These are phyloP conservation scores for Panaeolus papilionaceus DNA, from an alignment of 768 basidiomycete species.

Conservation along the genomic window DNA sequence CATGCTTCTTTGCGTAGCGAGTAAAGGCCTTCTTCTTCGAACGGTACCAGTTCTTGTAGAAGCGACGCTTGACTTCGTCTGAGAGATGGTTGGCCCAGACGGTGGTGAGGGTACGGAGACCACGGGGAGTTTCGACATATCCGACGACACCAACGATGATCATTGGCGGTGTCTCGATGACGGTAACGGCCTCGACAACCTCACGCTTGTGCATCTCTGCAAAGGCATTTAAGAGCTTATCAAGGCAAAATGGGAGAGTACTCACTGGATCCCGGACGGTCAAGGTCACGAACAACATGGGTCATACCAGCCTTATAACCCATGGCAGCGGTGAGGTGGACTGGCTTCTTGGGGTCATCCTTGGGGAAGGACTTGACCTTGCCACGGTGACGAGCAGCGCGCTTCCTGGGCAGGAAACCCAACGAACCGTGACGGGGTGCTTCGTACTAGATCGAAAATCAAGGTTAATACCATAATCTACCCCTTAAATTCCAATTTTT, in stretches of 20 bases:
- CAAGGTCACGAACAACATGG: constrained; percentile 98
- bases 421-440: constrained; percentile 98
- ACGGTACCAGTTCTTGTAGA: constrained; percentile 99
- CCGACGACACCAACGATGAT: constrained; percentile 98
- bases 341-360: constrained; percentile 99
- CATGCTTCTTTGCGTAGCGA: constrained; percentile 99
- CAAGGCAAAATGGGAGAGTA: constrained; percentile 28
- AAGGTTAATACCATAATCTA: constrained; percentile 22
- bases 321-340: constrained; percentile 97
- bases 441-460: constrained; percentile 74
- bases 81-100: constrained; percentile 98
- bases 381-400: constrained; percentile 96
- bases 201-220: constrained; percentile 99
- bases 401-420: constrained; percentile 96
- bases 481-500: constrained; percentile 12
- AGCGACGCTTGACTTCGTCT: constrained; percentile 97
- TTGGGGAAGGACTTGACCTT: constrained; percentile 99
- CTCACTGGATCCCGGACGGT: constrained; percentile 98
- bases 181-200: constrained; percentile 95
- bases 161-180: constrained; percentile 97
- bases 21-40: constrained; percentile 99
- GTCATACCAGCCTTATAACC: constrained; percentile 99
- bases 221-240: constrained; percentile 18
- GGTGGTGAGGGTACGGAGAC: constrained; percentile 97
- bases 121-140: constrained; percentile 99